Conservation (phyloP, 306 rosid genomes). For the Trifolium dubium region DNA sequence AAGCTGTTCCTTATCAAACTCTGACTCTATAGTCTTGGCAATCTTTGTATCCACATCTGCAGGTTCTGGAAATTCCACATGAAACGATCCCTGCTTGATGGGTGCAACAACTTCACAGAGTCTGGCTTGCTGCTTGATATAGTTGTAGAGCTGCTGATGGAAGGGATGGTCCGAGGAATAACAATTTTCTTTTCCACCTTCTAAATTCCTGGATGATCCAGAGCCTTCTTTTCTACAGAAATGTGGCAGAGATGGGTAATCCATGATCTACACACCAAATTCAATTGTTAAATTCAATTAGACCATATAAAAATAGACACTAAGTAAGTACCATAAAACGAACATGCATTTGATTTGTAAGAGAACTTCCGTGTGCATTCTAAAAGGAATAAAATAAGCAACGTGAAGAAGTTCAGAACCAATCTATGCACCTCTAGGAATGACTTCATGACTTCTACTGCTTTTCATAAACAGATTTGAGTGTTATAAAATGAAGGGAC, state of each 20-base stretch:
- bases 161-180: slow-evolving; percentile 83
- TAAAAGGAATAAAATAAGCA: neutral
- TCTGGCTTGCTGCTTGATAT: slow-evolving; percentile 71
- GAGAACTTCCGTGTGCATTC: slow-evolving; percentile 4
- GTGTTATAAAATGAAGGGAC: neutral
- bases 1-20: slow-evolving; percentile 32
- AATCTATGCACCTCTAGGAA: neutral
- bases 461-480: neutral
- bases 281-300: slow-evolving; percentile 40
- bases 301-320: slow-evolving; percentile 3
- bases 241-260: slow-evolving; percentile 80
- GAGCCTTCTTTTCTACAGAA: slow-evolving; percentile 84
- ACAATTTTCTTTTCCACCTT: slow-evolving; percentile 60
- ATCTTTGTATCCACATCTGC: slow-evolving; percentile 58
- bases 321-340: neutral
- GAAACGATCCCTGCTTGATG: slow-evolving; percentile 83
- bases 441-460: neutral
- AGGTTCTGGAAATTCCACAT: slow-evolving; percentile 73
- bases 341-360: slow-evolving; percentile 19
- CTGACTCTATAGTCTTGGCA: slow-evolving; percentile 69
- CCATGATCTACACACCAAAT: slow-evolving; percentile 80
- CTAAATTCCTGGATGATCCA: slow-evolving; percentile 68
- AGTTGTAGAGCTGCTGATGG: slow-evolving; percentile 81
- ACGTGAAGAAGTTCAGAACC: neutral
- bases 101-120: slow-evolving; percentile 49